phyloP scores from a whole-genome alignment of 2,329 filamentous ascomycete species.

The Pseudogymnoascus sp. region DNA sequence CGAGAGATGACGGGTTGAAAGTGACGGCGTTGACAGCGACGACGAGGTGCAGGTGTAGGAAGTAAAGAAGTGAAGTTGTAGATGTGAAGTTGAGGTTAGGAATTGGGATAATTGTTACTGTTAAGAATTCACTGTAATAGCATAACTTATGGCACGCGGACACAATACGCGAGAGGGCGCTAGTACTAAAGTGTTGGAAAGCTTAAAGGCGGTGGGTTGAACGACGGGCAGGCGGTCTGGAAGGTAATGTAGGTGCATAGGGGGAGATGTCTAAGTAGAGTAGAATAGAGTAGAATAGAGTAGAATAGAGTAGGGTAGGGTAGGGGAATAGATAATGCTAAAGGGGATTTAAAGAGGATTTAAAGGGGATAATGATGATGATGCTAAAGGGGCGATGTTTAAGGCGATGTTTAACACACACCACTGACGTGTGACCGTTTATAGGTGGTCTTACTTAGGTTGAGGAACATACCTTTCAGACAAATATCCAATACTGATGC shows the following conservation, averaged over 20 bases:
- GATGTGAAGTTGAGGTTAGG: background rate
- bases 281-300: background rate
- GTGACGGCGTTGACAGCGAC: background rate
- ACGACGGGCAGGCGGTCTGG: background rate
- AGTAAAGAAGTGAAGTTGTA: background rate
- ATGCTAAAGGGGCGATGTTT: too few species aligned
- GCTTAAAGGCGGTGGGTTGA: background rate
- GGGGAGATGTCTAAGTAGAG: background rate
- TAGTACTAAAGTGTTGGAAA: background rate
- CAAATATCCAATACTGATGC: background rate
- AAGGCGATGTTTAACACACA: background rate
- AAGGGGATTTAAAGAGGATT: background rate
- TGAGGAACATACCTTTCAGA: background rate
- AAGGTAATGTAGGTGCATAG: background rate
- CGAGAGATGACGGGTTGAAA: background rate
- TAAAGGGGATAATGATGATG: too few species aligned
- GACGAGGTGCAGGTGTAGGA: background rate
- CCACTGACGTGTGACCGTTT: background rate
- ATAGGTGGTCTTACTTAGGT: background rate
- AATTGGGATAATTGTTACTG: background rate
- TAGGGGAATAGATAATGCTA: background rate
- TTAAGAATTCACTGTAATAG: background rate
- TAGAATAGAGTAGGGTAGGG: background rate
- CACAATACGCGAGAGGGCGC: background rate
- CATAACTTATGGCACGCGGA: background rate